phyloP scores from a whole-genome alignment of 371 early-diverging fungal species.

The Nematocida homosporus region DNA sequence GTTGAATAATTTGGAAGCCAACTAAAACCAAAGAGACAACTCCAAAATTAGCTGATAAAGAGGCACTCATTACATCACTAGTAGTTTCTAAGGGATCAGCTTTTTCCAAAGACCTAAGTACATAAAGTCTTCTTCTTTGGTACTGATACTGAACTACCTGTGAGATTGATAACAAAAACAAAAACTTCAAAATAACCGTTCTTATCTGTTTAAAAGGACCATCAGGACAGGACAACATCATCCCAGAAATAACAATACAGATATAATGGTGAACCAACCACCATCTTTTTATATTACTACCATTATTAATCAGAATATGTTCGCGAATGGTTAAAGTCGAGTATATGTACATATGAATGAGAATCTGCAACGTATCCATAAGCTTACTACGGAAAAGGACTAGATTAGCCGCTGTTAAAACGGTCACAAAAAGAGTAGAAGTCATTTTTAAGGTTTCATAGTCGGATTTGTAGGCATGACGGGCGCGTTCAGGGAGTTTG shows the following conservation, averaged over 20 bases:
- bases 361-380: conserved; percentile 52
- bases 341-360: conserved; percentile 68
- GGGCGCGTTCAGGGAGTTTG: conserved; percentile 60
- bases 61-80: conserved; percentile 43
- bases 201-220: conserved; percentile 27
- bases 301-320: conserved; percentile 68
- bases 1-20: conserved; percentile 43
- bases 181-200: conserved; percentile 38
- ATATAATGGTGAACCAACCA: conserved; percentile 69
- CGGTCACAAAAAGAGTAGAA: conserved; percentile 58
- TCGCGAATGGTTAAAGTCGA: conserved; percentile 68
- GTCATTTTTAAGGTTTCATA: conserved; percentile 69
- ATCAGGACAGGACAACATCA: conserved; percentile 54
- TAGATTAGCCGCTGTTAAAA: conserved; percentile 58
- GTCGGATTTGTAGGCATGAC: conserved; percentile 68
- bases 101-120: conserved; percentile 31
- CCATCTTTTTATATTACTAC: conserved; percentile 67
- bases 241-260: conserved; percentile 70
- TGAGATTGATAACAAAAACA: conserved; percentile 45
- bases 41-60: conserved; percentile 33
- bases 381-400: conserved; percentile 53
- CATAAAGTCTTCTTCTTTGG: conserved; percentile 46
- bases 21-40: conserved; percentile 29
- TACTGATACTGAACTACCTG: conserved; percentile 55
- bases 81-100: conserved; percentile 47